A percentile compares a stretch with the other conserved stretches of the same genome.
Evolutionary conservation across 106 monocot genomes (phyloP).

Genomic region (Acanthochlamys bracteata): DNA sequence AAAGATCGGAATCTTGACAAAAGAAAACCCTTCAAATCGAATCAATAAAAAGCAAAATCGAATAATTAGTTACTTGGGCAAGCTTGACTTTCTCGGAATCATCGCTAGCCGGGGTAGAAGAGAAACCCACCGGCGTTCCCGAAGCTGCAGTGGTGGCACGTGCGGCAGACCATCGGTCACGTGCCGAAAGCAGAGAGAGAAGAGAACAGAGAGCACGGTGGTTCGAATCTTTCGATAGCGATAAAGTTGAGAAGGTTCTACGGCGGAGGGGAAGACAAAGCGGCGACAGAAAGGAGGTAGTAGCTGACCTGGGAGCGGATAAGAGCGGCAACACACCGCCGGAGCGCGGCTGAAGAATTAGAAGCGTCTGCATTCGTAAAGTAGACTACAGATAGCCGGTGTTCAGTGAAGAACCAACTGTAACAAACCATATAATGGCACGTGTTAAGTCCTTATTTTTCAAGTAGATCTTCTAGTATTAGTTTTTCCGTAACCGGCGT

Average conservation of each 20-base stretch:
- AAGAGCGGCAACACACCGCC: not conserved
- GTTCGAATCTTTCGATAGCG: not conserved
- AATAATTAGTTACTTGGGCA: not conserved
- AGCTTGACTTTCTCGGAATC: constrained; percentile 8
- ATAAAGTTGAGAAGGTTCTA: not conserved
- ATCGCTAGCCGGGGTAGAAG: not conserved
- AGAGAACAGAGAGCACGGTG: not conserved
- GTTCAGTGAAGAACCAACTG: no score
- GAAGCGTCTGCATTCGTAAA: constrained; percentile 1
- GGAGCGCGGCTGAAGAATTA: constrained; percentile 6
- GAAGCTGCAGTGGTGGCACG: not conserved
- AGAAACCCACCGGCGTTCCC: not conserved
- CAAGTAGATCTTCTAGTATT: not conserved
- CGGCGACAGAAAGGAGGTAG: not conserved
- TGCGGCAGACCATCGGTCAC: not conserved
- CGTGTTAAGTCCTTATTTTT: not conserved
- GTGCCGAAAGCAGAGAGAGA: not conserved
- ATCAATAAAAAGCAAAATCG: no score
- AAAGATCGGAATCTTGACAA: not conserved
- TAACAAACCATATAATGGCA: not conserved
- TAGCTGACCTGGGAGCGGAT: not conserved
- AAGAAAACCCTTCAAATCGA: not conserved
- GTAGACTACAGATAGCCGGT: not conserved
- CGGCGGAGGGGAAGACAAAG: not conserved
- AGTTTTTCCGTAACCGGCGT: no score